Base-by-base conservation (phyloP, 331 rosid genomes). In the Malus hybrid region DNA sequence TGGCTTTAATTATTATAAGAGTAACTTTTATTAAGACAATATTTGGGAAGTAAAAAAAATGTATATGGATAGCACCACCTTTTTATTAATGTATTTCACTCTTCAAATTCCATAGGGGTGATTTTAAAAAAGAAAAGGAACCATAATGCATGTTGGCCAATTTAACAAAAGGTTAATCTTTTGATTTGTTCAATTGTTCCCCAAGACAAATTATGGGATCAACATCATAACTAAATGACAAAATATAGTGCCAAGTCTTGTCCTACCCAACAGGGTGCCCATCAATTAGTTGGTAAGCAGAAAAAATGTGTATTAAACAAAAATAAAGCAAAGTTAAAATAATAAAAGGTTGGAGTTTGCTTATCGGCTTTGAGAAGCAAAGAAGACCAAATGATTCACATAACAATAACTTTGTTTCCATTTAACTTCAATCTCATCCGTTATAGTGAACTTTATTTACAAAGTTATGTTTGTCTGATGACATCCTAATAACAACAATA, bases 141-240 rank as follows among this genome's bases (percentile, higher is more conserved):
- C 33, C 65, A 71, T 71, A 14, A 52, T 52, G 57, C 33, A 64
- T 57, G 67, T 62, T 33, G 55, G 66, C 36, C 24, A 48, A 34
- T 36, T 73, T 10, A 24, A 60, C 28, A 10, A 57, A 72, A 59
- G 67, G 67, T 24, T 22, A 73, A 61, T 10, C 62, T 42, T 16
- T 27, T 24, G 69, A 60, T 60, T 60, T 39, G 77, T 73, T 73
- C 60, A 60, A 32, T 39, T 24, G 77, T 73, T 73, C 69, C 31
- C 69, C 48, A 59, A 42, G 42, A 61, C 68, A 56, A 60, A 73
- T 60, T 29, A 60, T 73, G 77, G 69, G 59, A 60, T 60, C 69
- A 73, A 73, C 57, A 73, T 60, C 28, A 73, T 73, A 27, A 65
- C 77, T 12, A 73, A 61, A 61, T 73, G 77, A 73, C 77, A 73